phyloP scores from a whole-genome alignment of 2,329 filamentous ascomycete species.

The Colletotrichum horii region DNA sequence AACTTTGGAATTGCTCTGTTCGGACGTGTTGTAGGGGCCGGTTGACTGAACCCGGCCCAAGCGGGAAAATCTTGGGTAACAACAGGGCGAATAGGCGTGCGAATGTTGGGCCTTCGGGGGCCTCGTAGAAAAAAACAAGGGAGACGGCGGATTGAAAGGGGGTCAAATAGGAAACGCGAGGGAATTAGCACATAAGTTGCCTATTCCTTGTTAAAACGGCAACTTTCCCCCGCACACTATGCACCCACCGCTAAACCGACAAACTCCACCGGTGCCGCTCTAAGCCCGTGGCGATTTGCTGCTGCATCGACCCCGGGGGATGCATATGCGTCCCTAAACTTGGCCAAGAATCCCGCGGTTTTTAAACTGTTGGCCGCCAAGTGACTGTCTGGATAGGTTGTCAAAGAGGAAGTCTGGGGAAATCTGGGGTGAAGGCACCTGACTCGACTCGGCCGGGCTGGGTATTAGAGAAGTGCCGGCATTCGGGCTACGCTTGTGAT shows the following conservation, averaged over 20 bases:
- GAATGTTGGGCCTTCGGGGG: background rate
- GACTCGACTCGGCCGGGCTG: background rate
- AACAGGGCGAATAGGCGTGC: background rate
- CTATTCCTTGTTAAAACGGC: background rate
- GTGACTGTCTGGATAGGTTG: background rate
- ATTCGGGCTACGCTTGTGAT: background rate
- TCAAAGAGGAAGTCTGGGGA: background rate
- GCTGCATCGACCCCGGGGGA: background rate
- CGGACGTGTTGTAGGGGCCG: background rate
- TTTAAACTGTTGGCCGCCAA: background rate
- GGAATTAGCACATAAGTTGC: conserved; percentile 1
- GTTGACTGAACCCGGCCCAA: background rate
- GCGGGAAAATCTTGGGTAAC: background rate
- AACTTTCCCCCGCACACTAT: background rate
- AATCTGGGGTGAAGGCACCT: background rate
- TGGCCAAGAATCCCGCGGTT: background rate
- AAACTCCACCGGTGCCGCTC: conserved; percentile 2
- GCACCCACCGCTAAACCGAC: background rate
- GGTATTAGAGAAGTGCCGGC: background rate
- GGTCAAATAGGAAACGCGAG: conserved; percentile 16
- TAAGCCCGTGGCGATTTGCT: background rate
- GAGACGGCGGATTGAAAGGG: background rate
- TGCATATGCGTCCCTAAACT: background rate
- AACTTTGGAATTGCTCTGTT: background rate
- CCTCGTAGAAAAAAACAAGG: background rate